Evolutionary conservation across 2,329 filamentous ascomycete genomes (phyloP), one percentile per base, ranked within the genome.

Genomic region (Neofusicoccum ribis): DNA sequence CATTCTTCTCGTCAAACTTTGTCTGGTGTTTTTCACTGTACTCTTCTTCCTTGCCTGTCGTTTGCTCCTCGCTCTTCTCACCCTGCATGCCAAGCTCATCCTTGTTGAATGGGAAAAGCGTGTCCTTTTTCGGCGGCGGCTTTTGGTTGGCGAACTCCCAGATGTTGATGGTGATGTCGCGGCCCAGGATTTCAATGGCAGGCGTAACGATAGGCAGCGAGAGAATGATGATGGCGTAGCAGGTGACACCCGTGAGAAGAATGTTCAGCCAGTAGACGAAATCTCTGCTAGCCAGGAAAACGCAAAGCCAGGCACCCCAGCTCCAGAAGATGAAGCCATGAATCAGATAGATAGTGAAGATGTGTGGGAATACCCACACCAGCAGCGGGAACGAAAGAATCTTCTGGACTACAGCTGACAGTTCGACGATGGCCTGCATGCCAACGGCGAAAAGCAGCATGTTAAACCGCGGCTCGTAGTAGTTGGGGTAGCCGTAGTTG

Each of bases 321-420:
- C 69, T 74, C 78, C 78, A 80, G 80, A 85, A 74, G 70, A 84
- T 66, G 70, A 83, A 61, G 43, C 81, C 81, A 68, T 83, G 81
- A 56, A 82, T 73, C 7, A 83, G 76, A 68, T 83, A 83, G 63
- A 83, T 80, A 43, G 80, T 83, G 70, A 82, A 82, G 68, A 82
- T 80, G 69, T 83, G 81, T 5, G 81, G 81, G 70, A 82, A 82
- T 17, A 83, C 70, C 50, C 76, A 72, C 5, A 79, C 74, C 34
- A 83, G 72, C 23, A 77, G 54, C 23, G 73, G 76, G 3, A 75
- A 71, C 3, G 78, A 80, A 2, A 83, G 72, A 9, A 80, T 66
- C 69, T 75, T 79, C 68, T 83, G 81, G 1, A 80, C 67, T 43
- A 71, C 65, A 27, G 74, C 63, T 43, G 72, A 77, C 34, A 80